phyloP scores from a whole-genome alignment of 2,329 filamentous ascomycete species.

The Aspergillus novoparasiticus region DNA sequence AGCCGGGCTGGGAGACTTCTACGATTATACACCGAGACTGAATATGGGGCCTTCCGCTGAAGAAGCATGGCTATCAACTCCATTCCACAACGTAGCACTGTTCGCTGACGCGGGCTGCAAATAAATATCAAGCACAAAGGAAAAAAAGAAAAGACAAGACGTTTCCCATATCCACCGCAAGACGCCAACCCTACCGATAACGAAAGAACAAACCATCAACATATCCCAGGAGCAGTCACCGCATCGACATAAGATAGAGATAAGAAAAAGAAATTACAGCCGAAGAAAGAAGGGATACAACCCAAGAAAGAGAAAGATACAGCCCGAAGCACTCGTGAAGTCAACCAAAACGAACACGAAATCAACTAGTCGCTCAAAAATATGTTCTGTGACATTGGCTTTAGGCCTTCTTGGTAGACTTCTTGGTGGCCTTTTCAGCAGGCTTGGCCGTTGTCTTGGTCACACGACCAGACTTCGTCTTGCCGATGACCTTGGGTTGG shows the following conservation, averaged over 20 bases:
- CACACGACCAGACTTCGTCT: slow-evolving; percentile 85
- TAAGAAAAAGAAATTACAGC: slow-evolving; percentile 34
- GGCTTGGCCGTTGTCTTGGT: slow-evolving; percentile 65
- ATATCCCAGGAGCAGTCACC: slow-evolving; percentile 29
- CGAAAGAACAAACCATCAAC: slow-evolving; percentile 21
- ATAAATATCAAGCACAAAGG: slow-evolving; percentile 19
- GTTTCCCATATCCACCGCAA: slow-evolving; percentile 39
- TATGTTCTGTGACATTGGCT: slow-evolving; percentile 5
- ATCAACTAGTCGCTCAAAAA: slow-evolving; percentile 24
- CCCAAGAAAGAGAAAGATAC: slow-evolving; percentile 19
- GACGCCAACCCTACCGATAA: slow-evolving; percentile 40
- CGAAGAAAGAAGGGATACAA: slow-evolving; percentile 32
- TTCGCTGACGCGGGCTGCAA: slow-evolving; percentile 16
- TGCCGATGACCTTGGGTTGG: slow-evolving; percentile 69
- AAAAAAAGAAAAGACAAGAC: slow-evolving; percentile 20
- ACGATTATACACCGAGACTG: neutral
- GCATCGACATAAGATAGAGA: slow-evolving; percentile 21
- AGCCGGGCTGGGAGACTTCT: neutral
- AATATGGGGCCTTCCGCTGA: neutral
- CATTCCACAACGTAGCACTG: slow-evolving; percentile 23
- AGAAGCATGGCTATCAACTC: slow-evolving; percentile 21
- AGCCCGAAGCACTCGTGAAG: slow-evolving; percentile 18
- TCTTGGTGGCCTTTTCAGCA: slow-evolving; percentile 49
- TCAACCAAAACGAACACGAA: slow-evolving; percentile 18
- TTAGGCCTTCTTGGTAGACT: slow-evolving; percentile 46